Percentiles rank a stretch among this genome's conserved stretches.
These are phyloP conservation scores for Tuber borchii DNA, from an alignment of 495 filamentous ascomycete species.

Conservation along the genomic window DNA sequence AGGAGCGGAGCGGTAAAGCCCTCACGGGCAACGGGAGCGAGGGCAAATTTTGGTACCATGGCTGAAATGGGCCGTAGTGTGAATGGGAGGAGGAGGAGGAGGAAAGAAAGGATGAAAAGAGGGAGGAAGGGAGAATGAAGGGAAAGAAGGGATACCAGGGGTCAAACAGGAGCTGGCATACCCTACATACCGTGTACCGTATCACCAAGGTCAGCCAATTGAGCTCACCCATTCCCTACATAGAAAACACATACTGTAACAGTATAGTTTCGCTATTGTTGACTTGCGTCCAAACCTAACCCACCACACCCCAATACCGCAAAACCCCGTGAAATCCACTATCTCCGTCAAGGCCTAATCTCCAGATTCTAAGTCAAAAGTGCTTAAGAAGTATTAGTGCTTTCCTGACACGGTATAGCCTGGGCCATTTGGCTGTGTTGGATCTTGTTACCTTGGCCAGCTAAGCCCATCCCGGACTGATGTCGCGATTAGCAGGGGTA, in stretches of 20 bases:
- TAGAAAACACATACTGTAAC: not conserved
- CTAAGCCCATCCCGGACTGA: too few species aligned
- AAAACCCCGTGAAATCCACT: too few species aligned
- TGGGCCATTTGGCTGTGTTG: too few species aligned
- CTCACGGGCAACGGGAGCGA: not conserved
- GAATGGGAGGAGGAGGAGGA: not conserved
- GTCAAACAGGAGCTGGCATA: not conserved
- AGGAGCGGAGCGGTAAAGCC: not conserved
- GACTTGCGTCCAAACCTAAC: not conserved
- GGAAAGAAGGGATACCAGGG: not conserved
- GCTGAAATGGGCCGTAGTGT: not conserved
- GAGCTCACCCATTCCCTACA: not conserved
- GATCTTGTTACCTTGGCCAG: too few species aligned
- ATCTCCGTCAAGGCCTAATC: too few species aligned
- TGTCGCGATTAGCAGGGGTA: too few species aligned
- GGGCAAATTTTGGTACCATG: not conserved
- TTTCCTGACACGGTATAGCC: too few species aligned
- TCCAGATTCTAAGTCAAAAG: too few species aligned
- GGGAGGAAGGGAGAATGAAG: not conserved
- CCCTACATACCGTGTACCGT: not conserved
- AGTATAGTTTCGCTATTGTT: not conserved
- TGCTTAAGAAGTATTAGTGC: too few species aligned
- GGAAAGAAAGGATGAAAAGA: not conserved
- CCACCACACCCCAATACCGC: not conserved
- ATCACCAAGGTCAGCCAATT: not conserved